Evolutionary conservation across 768 basidiomycete genomes (phyloP), one percentile per base, ranked within the genome.

Genomic region (Pseudohyphozyma bogoriensis): DNA sequence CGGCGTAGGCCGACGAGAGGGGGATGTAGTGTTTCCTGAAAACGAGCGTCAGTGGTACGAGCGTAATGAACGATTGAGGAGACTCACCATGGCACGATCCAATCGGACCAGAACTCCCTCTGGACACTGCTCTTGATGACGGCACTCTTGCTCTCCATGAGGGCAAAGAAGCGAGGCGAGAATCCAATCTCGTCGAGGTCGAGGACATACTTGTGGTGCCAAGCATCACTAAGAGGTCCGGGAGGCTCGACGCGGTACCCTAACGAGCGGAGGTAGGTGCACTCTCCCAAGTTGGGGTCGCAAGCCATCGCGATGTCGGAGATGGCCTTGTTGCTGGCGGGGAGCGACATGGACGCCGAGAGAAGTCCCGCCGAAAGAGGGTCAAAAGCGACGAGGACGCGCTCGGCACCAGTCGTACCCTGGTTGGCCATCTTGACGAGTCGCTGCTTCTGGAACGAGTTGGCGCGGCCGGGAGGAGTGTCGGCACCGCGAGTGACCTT

Each of bases 171-270:
- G n/a, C 89, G 79, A 6, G 85, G 93, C 39, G 87, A 90, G 72
- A 96, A 95, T 22, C 88, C 85, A 86, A 91, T 91, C 31, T 92
- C 92, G 70, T 96, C 92, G 59, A 97, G 73, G 74, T 96, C 93
- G 61, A 91, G 73, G 37, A 95, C 79, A 69, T 90, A 88, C 76
- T 95, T 95, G 77, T 91, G 88, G 58, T 83, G 78, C 92, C 92
- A 97, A 69, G 90, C 85, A 57, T 83, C 80, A 9, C 88, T 88
- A 1, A 97, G 76, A 4, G 85, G 84, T 1, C 87, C 89, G 1
- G 70, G 70, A 22, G 63, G 54, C 51, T 65, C 63, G 58, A 73
- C 65, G 60, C 71, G 35, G 62, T 67, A 62, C 16, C 72, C 67
- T 49, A 71, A 55, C 45, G 60, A 49, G 49, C 69, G 46, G 55